phyloP scores from a whole-genome alignment of 371 early-diverging fungal genomes.

The Zychaea mexicana region DNA sequence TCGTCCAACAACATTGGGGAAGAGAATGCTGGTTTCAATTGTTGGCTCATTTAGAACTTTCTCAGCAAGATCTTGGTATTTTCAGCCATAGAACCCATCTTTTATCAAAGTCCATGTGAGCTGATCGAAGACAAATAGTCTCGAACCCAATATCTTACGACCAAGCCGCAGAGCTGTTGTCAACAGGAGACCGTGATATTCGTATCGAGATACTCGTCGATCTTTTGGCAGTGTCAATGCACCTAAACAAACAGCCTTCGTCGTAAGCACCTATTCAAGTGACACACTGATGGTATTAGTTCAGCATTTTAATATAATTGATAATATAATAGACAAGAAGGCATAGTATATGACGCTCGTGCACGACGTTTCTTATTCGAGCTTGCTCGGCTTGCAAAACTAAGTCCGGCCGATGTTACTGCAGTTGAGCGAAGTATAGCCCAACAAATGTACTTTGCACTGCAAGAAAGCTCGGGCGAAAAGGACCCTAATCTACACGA shows the following conservation, averaged over 20 bases:
- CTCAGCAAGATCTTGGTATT: slow-evolving; percentile 29
- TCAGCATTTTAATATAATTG: too few species aligned
- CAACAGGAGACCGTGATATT: slow-evolving; percentile 26
- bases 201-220: slow-evolving; percentile 41
- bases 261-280: neutral
- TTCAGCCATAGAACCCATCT: neutral
- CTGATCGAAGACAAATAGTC: neutral
- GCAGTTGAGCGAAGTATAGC: slow-evolving; percentile 44
- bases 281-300: too few species aligned
- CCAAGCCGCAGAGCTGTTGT: slow-evolving; percentile 17
- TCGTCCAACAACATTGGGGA: slow-evolving; percentile 27
- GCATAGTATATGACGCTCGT: slow-evolving; percentile 44
- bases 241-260: slow-evolving; percentile 8
- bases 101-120: too few species aligned
- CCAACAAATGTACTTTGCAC: slow-evolving; percentile 50
- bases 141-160: slow-evolving; percentile 11
- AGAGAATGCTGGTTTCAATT: slow-evolving; percentile 26
- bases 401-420: slow-evolving; percentile 26
- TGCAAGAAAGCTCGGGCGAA: slow-evolving; percentile 25
- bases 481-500: slow-evolving; percentile 10
- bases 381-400: slow-evolving; percentile 21
- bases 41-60: slow-evolving; percentile 24
- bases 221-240: slow-evolving; percentile 28
- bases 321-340: neutral
- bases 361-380: slow-evolving; percentile 34